Percentiles rank a stretch among this genome's conserved stretches.
Conservation (phyloP, 805 yeast species). For the Naumovozyma castellii region DNA sequence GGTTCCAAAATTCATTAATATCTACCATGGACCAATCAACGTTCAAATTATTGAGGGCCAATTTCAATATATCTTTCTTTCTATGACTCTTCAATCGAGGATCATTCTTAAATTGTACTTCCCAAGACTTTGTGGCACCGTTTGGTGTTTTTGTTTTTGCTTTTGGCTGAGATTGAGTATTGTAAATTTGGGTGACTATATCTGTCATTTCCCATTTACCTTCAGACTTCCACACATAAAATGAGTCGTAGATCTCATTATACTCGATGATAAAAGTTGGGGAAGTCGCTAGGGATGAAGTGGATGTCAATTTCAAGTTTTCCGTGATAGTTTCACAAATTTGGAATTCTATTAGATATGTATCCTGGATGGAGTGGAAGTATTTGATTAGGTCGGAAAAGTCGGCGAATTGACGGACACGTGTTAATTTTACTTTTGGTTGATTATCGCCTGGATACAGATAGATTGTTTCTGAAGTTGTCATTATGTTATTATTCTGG, state of each 20-base stretch:
- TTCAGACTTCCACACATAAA: conserved; percentile 23
- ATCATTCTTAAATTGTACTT: conserved; percentile 4
- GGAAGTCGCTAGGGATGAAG: no score
- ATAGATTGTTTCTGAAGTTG: conserved; percentile 14
- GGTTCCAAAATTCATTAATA: conserved; percentile 14
- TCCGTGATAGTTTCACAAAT: conserved; percentile 23
- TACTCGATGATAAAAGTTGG: conserved; percentile 24
- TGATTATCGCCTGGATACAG: conserved; percentile 20
- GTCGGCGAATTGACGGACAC: conserved; percentile 10
- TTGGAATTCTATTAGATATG: conserved; percentile 18
- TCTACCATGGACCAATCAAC: conserved; percentile 16
- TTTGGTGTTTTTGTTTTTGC: conserved; percentile 1
- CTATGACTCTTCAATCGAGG: conserved; percentile 7
- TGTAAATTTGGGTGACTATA: conserved; percentile 13
- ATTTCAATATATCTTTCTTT: conserved; percentile 4
- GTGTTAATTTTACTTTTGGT: conserved; percentile 20
- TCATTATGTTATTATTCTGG: conserved; percentile 3
- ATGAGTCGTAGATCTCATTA: conserved; percentile 13
- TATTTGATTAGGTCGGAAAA: conserved; percentile 10
- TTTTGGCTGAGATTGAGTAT: conserved; percentile 2
- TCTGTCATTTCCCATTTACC: conserved; percentile 21
- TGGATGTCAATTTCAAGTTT: conserved; percentile 21
- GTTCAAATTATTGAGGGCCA: conserved; percentile 12
- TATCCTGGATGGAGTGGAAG: conserved; percentile 20
- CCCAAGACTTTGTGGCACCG: conserved; percentile 1